Conservation (phyloP, 2,329 filamentous ascomycete species). For the Paraphoma sp. region DNA sequence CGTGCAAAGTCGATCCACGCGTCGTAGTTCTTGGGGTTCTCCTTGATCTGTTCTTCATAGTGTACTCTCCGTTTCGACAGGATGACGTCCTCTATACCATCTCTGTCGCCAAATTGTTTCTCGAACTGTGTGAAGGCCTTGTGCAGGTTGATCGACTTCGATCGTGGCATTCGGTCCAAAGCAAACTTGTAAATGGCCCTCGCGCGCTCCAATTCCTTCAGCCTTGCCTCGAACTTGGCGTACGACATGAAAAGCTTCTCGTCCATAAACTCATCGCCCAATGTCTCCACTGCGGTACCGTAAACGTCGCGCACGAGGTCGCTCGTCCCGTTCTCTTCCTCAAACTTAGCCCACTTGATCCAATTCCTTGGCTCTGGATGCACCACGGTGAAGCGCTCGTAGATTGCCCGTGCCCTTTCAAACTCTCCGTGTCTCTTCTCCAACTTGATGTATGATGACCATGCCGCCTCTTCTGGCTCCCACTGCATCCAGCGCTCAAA, state of each 20-base stretch:
- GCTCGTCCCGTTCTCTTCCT: slow-evolving; percentile 92
- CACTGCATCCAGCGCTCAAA: slow-evolving; percentile 99
- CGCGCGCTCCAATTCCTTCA: slow-evolving; percentile 94
- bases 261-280: slow-evolving; percentile 95
- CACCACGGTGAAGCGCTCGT: slow-evolving; percentile 86
- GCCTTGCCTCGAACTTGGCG: slow-evolving; percentile 90
- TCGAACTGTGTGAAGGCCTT: slow-evolving; percentile 97
- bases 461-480: slow-evolving; percentile 95
- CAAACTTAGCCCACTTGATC: slow-evolving; percentile 98
- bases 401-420: slow-evolving; percentile 87
- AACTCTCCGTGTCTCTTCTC: slow-evolving; percentile 95
- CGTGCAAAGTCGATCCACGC: slow-evolving; percentile 95
- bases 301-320: slow-evolving; percentile 93
- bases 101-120: slow-evolving; percentile 93
- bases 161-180: slow-evolving; percentile 86
- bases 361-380: slow-evolving; percentile 95
- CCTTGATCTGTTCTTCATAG: slow-evolving; percentile 92
- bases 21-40: slow-evolving; percentile 96
- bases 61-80: slow-evolving; percentile 90
- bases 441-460: slow-evolving; percentile 95
- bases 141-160: slow-evolving; percentile 83
- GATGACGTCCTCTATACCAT: slow-evolving; percentile 94
- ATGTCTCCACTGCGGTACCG: slow-evolving; percentile 82
- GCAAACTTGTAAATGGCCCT: slow-evolving; percentile 97
- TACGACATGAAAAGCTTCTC: slow-evolving; percentile 96